Evolutionary conservation across 768 basidiomycete species (phyloP).

Genomic region (Lactarius pseudohatsudake): DNA sequence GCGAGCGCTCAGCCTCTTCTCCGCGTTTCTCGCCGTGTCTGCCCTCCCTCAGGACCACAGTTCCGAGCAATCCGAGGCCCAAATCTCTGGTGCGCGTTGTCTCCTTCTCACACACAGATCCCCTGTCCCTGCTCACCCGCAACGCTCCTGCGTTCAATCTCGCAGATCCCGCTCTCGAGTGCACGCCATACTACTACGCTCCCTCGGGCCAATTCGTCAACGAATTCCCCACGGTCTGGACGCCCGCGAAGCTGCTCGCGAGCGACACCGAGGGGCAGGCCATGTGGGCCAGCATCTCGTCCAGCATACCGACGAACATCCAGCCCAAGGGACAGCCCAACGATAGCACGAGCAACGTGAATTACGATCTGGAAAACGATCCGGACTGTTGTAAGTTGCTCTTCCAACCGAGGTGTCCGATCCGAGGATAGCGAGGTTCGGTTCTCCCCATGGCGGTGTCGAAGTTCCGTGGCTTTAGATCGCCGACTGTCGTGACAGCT

Average conservation of each 20-base stretch:
- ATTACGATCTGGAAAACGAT: conserved; percentile 23
- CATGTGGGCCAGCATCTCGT: conserved; percentile 45
- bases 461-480: background rate
- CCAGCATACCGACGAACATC: conserved; percentile 47
- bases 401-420: background rate
- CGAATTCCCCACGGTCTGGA: conserved; percentile 22
- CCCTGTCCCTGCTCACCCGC: background rate
- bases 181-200: conserved; percentile 25
- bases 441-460: background rate
- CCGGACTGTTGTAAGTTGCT: conserved; percentile 27
- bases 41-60: conserved; percentile 20
- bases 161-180: conserved; percentile 23
- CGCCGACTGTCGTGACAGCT: background rate
- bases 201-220: background rate
- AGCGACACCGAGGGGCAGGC: conserved; percentile 29
- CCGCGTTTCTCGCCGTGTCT: background rate
- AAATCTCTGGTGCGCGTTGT: conserved; percentile 18
- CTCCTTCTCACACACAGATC: background rate
- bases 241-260: conserved; percentile 22
- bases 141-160: background rate
- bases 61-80: conserved; percentile 25
- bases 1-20: conserved; percentile 1
- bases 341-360: conserved; percentile 5
- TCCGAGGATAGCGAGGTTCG: background rate
- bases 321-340: conserved; percentile 36